Evolutionary conservation across 1,284 basidiomycete species (phyloP).

Genomic region (Phylloporus gajari): DNA sequence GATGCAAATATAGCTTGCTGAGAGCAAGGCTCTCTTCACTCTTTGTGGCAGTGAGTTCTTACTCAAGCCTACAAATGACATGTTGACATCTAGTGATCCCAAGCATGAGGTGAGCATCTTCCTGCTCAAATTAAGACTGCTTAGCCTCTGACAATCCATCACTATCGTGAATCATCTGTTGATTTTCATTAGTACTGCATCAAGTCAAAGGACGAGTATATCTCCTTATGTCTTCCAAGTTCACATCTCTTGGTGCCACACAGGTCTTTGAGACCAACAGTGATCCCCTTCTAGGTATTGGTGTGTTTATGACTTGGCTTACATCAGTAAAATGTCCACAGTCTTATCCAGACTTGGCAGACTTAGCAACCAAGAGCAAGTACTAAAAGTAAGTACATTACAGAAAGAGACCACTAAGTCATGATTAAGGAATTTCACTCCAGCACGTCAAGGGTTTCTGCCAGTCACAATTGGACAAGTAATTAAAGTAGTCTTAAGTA

Average conservation of each 20-base stretch:
- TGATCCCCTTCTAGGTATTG: background rate
- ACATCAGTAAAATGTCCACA: no score
- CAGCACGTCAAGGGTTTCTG: no score
- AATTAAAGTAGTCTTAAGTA: no score
- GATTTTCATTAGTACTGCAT: background rate
- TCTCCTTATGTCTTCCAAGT: no score
- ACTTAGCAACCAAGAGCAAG: no score
- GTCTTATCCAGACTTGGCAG: no score
- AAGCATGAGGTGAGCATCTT: background rate
- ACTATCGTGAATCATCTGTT: background rate
- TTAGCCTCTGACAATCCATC: background rate
- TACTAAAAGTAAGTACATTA: no score
- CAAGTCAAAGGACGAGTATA: background rate
- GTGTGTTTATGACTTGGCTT: background rate
- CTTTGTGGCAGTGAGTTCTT: background rate
- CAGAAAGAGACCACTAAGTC: no score
- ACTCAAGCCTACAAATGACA: background rate
- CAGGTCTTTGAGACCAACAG: no score
- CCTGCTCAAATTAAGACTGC: background rate
- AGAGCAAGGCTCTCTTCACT: background rate
- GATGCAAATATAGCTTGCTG: background rate
- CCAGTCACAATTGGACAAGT: no score
- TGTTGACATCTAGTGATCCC: background rate
- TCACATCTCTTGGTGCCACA: no score
- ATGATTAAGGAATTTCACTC: no score